Base-by-base conservation (phyloP, 2,329 filamentous ascomycete species). In the Aspergillus sp. region DNA sequence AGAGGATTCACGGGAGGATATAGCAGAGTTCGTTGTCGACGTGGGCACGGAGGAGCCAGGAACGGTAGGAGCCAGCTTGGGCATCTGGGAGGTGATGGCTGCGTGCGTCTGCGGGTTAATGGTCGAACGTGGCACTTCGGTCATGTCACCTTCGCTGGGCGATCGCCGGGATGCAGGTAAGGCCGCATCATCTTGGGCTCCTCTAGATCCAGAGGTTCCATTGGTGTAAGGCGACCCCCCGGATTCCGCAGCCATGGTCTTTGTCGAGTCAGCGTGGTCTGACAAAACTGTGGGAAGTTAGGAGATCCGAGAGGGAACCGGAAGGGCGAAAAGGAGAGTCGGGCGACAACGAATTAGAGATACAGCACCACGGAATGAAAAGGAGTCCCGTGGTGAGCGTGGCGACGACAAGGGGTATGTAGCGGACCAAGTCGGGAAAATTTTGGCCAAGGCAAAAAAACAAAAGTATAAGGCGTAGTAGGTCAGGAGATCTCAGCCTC, bases 1-100 rank as follows among this genome's bases (percentile, higher is more conserved):
- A 19, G 78, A 80, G 22, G 75, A 65, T 62, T 80, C 78, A 55
- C 77, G 73, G 32, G 78, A 80, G 45, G 76, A 73, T 52, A 69
- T 65, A 47, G 72, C 71, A n/a, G 77, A 79, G 59, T 70, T 74
- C 42, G 72, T 65, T 17, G 72, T 65, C 8, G 76, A 77, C 5
- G 69, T 55, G 26, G 72, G 65, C 41, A 60, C 54, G 26, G 68
- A 65, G 35, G 67, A 52, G 45, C 56, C 60, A 53, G 60, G 56
- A 50, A 57, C 46, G 55, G 59, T 55, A 50, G 65, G 62, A 42
- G 64, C 56, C 49, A 68, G 54, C 55, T 65, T 70, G 50, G 69
- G 68, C 49, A 70, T 51, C 57, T 69, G 65, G 40, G 68, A 68
- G 49, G 65, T 58, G 52, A 54, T 43, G 43, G 58, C 51, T 41